Evolutionary conservation across 495 filamentous ascomycete genomes (phyloP).

Genomic region (Usnea hakonensis): DNA sequence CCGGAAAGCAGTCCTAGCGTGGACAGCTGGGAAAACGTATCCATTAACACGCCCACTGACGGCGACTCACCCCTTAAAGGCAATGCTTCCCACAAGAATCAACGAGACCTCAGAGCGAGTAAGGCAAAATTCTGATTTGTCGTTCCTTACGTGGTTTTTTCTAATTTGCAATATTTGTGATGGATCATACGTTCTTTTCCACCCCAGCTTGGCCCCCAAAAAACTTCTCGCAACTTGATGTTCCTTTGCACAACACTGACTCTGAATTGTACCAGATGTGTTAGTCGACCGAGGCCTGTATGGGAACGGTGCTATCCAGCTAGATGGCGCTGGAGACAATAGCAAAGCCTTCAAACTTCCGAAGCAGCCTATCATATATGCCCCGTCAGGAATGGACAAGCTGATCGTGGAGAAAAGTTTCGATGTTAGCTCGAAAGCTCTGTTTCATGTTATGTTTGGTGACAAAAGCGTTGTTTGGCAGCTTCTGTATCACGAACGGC

Average conservation of each 20-base stretch:
- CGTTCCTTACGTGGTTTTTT: too few relatives aligned
- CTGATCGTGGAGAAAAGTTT: conserved; percentile 66
- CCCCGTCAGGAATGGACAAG: conserved; percentile 69
- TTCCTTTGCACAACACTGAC: too few relatives aligned
- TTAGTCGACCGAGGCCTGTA: conserved; percentile 56
- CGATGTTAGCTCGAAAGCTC: conserved; percentile 80
- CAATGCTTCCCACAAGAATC: conserved; percentile 27
- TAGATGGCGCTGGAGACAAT: conserved; percentile 41
- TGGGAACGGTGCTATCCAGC: conserved; percentile 36
- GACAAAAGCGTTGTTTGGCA: conserved; percentile 94
- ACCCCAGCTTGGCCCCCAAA: too few relatives aligned
- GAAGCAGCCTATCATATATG: conserved; percentile 69
- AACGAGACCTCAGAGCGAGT: conserved; percentile 50
- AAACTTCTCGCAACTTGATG: too few relatives aligned
- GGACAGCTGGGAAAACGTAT: conserved; percentile 91
- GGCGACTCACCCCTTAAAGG: conserved; percentile 21
- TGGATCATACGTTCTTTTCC: too few relatives aligned
- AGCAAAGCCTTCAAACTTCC: conserved; percentile 75
- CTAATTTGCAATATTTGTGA: too few relatives aligned
- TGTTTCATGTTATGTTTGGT: conserved; percentile 93
- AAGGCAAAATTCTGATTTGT: too few relatives aligned
- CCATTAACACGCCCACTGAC: conserved; percentile 55
- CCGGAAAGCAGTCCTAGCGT: conserved; percentile 58
- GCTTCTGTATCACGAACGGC: conserved; percentile 76
- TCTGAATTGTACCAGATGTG: too few relatives aligned